phyloP scores from a whole-genome alignment of 2,329 filamentous ascomycete genomes.

The Colletotrichum costaricense region DNA sequence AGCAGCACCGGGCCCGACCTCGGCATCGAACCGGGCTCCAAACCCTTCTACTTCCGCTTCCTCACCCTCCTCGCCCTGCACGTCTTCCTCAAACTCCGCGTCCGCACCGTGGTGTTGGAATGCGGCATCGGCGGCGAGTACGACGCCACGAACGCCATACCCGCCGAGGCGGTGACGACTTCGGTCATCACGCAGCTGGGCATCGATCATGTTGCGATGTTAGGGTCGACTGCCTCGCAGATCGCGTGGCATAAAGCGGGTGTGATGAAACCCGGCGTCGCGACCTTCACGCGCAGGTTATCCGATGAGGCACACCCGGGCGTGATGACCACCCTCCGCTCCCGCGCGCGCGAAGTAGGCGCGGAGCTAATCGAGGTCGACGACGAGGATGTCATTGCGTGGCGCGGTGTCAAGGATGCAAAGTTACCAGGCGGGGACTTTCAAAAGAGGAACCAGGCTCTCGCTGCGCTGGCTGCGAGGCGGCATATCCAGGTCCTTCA shows the following conservation, averaged over 20 bases:
- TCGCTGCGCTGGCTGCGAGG: constrained; percentile 59
- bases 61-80: constrained; percentile 76
- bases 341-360: constrained; percentile 64
- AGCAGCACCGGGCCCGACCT: not conserved
- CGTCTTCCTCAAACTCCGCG: constrained; percentile 71
- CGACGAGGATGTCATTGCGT: constrained; percentile 16
- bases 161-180: constrained; percentile 59
- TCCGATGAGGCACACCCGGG: constrained; percentile 42
- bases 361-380: constrained; percentile 53
- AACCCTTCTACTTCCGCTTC: constrained; percentile 70
- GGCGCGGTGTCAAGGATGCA: constrained; percentile 48
- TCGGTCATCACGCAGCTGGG: constrained; percentile 74
- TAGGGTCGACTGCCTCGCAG: constrained; percentile 72
- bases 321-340: constrained; percentile 57
- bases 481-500: constrained; percentile 41
- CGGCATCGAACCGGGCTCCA: constrained; percentile 47
- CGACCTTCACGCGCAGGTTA: constrained; percentile 53
- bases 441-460: constrained; percentile 68
- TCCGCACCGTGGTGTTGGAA: constrained; percentile 74
- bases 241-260: constrained; percentile 83
- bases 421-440: constrained; percentile 64
- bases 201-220: constrained; percentile 73
- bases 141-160: constrained; percentile 75
- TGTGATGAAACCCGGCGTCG: constrained; percentile 71
- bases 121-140: constrained; percentile 75